phyloP scores from a whole-genome alignment of 2,329 filamentous ascomycete species.

The Leptosphaerulina australis region DNA sequence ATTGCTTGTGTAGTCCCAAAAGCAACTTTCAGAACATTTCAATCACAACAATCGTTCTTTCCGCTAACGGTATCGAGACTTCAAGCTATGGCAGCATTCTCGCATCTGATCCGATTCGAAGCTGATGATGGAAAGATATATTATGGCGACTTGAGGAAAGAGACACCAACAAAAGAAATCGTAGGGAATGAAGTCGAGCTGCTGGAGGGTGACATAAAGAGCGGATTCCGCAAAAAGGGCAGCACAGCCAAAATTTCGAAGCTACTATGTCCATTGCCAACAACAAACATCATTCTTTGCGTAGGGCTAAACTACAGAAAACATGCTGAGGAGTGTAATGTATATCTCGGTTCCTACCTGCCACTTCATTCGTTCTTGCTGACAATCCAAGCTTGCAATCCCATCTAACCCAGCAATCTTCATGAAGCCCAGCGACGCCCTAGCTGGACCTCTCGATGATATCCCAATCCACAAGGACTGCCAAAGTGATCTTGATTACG shows the following conservation, averaged over 20 bases:
- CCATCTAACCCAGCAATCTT: slow-evolving; percentile 45
- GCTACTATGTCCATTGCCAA: slow-evolving; percentile 39
- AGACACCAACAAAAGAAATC: slow-evolving; percentile 39
- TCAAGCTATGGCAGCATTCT: slow-evolving; percentile 33
- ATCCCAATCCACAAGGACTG: slow-evolving; percentile 42
- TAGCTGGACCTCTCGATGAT: slow-evolving; percentile 40
- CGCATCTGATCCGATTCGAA: slow-evolving; percentile 44
- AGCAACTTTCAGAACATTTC: neutral
- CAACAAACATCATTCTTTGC: slow-evolving; percentile 41
- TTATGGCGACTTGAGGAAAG: slow-evolving; percentile 42
- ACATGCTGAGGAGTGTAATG: slow-evolving; percentile 44
- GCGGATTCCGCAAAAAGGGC: slow-evolving; percentile 40
- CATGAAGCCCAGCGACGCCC: slow-evolving; percentile 45
- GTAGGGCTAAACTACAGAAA: slow-evolving; percentile 46
- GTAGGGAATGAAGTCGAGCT: slow-evolving; percentile 39
- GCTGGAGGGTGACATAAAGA: slow-evolving; percentile 36
- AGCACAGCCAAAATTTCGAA: slow-evolving; percentile 36
- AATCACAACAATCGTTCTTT: neutral
- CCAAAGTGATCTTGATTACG: slow-evolving; percentile 45
- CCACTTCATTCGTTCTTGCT: neutral
- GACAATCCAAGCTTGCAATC: slow-evolving; percentile 29
- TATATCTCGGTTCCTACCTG: slow-evolving; percentile 13
- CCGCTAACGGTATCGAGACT: slow-evolving; percentile 6
- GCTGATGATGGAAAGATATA: slow-evolving; percentile 36
- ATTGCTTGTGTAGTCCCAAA: neutral